These are phyloP conservation scores for Hydnum rufescens DNA, from an alignment of 768 basidiomycete species.

Conservation along the genomic window DNA sequence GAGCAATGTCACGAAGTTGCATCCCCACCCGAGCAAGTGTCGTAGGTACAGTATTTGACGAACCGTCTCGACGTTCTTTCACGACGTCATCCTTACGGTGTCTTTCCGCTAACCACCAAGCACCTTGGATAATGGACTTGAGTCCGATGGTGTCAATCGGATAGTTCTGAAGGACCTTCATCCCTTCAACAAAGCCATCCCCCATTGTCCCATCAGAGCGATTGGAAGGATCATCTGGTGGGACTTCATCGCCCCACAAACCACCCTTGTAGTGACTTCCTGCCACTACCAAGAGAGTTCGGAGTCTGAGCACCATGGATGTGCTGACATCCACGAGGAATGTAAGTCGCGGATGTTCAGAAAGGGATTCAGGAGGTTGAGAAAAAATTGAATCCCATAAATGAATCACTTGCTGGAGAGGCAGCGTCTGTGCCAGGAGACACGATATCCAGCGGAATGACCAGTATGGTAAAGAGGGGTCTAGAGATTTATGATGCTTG, in stretches of 20 bases:
- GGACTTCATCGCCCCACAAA: constrained; percentile 9
- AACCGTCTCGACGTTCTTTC: neutral
- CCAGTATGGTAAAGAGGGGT: constrained; percentile 12
- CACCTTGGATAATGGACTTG: constrained; percentile 8
- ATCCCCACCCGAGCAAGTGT: constrained; percentile 1
- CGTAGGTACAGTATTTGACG: neutral
- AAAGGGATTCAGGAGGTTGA: constrained; percentile 6
- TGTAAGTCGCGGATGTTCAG: constrained; percentile 7
- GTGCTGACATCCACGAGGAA: constrained; percentile 10
- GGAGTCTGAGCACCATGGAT: constrained; percentile 8
- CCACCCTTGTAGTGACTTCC: constrained; percentile 9
- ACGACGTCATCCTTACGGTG: neutral
- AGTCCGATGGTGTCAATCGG: constrained; percentile 8
- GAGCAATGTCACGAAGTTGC: neutral
- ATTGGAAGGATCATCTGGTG: neutral
- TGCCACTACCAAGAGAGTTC: constrained; percentile 4
- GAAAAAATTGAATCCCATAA: constrained; percentile 10
- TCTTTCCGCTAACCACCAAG: neutral
- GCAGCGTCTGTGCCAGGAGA: constrained; percentile 12
- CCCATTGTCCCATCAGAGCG: constrained; percentile 7
- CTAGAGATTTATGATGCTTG: constrained; percentile 11
- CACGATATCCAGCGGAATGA: constrained; percentile 12
- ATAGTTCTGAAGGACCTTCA: constrained; percentile 8
- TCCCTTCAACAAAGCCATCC: constrained; percentile 11
- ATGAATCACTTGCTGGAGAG: constrained; percentile 4